Percentiles rank a stretch among this genome's conserved stretches.
phyloP scores from a whole-genome alignment of 139 green algal genomes.

The Tetraselmis chui region DNA sequence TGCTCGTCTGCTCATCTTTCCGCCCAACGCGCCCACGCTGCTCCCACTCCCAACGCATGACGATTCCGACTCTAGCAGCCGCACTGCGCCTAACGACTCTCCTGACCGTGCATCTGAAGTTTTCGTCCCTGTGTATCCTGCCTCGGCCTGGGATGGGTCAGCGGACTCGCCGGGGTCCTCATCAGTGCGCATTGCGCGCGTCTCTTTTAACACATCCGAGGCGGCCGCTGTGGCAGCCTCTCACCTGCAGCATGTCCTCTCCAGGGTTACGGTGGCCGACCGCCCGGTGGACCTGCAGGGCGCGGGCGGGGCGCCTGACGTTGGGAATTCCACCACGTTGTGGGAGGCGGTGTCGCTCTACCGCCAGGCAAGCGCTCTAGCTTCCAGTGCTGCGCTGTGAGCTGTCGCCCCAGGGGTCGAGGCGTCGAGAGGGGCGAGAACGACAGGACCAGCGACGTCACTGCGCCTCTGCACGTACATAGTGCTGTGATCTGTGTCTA shows the following conservation, averaged over 20 bases:
- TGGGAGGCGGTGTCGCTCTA: not conserved
- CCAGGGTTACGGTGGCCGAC: not conserved
- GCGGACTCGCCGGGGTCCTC: too few relatives aligned
- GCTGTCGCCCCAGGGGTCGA: too few relatives aligned
- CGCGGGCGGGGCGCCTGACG: too few relatives aligned
- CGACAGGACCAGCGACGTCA: too few relatives aligned
- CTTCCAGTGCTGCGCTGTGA: too few relatives aligned
- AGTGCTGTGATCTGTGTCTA: too few relatives aligned
- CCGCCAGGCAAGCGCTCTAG: not conserved
- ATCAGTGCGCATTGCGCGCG: not conserved
- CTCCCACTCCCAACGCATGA: not conserved
- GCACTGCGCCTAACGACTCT: not conserved
- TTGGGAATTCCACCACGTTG: not conserved
- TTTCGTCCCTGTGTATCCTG: too few relatives aligned
- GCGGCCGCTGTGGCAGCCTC: not conserved
- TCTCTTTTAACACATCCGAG: not conserved
- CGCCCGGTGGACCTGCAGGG: not conserved
- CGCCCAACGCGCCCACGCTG: not conserved
- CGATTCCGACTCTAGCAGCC: not conserved
- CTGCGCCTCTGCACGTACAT: too few relatives aligned
- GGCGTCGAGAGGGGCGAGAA: too few relatives aligned
- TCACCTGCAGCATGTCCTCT: not conserved
- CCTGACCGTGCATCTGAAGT: not conserved
- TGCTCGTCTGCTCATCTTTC: not conserved
- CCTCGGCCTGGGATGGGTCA: too few relatives aligned